phyloP scores from a whole-genome alignment of 176 grass and related monocot species.

The Bolboschoenus planiculmis region DNA sequence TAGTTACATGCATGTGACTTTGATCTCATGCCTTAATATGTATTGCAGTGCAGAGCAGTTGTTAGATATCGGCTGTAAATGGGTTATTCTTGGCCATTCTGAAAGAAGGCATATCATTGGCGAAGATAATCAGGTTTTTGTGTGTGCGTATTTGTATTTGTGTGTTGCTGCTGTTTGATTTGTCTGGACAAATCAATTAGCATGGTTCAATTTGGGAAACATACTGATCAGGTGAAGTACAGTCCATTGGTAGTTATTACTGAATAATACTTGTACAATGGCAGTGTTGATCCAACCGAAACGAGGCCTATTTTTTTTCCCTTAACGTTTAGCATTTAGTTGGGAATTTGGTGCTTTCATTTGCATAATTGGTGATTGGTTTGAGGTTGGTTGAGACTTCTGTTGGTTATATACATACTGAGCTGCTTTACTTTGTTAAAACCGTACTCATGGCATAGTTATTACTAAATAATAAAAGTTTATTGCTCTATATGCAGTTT shows the following conservation, averaged over 20 bases:
- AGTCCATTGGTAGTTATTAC: background rate
- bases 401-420: background rate
- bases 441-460: too few relatives aligned
- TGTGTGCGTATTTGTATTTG: background rate
- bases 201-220: background rate
- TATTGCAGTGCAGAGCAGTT: constrained; percentile 72
- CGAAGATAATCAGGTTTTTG: constrained; percentile 75
- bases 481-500: constrained; percentile 45
- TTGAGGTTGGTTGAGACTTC: background rate
- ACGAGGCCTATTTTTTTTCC: background rate
- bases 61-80: constrained; percentile 81
- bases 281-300: background rate
- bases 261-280: background rate
- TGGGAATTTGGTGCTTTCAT: background rate
- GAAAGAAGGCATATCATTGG: constrained; percentile 80
- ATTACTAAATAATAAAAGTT: background rate
- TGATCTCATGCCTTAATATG: background rate
- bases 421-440: too few relatives aligned
- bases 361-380: background rate
- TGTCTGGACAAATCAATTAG: background rate
- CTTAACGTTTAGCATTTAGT: background rate
- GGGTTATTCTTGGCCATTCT: constrained; percentile 97
- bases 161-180: background rate
- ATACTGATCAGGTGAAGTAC: background rate
- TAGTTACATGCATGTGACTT: background rate